Evolutionary conservation across 2,329 filamentous ascomycete species (phyloP).

Genomic region (Colletotrichum navitas): DNA sequence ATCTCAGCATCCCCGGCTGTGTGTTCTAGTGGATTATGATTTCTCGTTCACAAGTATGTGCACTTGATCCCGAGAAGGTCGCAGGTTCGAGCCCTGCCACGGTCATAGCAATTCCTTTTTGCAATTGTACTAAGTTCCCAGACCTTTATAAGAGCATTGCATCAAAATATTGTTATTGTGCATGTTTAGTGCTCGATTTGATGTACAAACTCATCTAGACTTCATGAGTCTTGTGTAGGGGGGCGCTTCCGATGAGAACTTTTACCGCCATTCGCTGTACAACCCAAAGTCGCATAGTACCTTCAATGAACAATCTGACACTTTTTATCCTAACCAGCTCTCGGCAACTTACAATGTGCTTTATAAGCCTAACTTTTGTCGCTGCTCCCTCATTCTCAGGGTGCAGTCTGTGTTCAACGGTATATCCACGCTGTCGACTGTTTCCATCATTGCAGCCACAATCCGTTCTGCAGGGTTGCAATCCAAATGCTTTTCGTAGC

Average conservation of each 20-base stretch:
- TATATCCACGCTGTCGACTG: conserved; percentile 14
- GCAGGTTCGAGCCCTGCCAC: conserved; percentile 33
- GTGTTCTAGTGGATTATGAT: conserved; percentile 32
- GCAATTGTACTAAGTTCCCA: neutral
- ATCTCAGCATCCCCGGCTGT: conserved; percentile 3
- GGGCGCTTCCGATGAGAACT: neutral
- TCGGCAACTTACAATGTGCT: neutral
- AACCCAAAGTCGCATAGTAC: no score
- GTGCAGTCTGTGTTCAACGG: conserved; percentile 10
- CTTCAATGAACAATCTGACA: no score
- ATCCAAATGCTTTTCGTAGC: conserved; percentile 34
- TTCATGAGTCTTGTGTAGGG: neutral
- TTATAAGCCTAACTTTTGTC: conserved; percentile 18
- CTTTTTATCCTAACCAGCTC: neutral
- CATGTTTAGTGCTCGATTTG: no score
- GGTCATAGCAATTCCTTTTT: conserved; percentile 19
- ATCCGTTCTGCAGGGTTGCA: conserved; percentile 30
- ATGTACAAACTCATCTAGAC: neutral
- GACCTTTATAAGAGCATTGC: neutral
- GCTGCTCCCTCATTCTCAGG: conserved; percentile 27
- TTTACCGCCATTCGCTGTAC: neutral
- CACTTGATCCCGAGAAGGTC: conserved; percentile 26
- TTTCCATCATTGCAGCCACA: conserved; percentile 28
- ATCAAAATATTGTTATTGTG: neutral
- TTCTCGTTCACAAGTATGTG: conserved; percentile 30